A percentile compares a stretch with the other conserved stretches of the same genome.
These are phyloP conservation scores for Rhodotorula paludigena DNA, from an alignment of 768 basidiomycete species.

Conservation along the genomic window DNA sequence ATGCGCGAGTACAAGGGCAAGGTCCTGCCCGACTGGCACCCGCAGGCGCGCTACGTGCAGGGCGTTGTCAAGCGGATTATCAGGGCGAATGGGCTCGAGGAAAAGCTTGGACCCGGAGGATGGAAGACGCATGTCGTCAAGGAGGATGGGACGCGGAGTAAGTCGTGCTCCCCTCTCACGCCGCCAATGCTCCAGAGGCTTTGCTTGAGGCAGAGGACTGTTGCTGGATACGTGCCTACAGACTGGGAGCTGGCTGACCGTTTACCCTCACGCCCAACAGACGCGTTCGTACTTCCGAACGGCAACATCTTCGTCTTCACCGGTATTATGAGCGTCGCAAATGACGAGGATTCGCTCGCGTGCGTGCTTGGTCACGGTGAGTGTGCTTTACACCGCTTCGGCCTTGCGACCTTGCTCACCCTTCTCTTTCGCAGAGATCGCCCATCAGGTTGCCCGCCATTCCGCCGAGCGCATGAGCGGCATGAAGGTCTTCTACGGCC, in stretches of 20 bases:
- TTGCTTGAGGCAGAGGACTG: no score
- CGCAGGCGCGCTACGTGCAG: constrained; percentile 62
- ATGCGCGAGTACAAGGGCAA: constrained; percentile 55
- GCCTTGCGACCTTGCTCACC: constrained; percentile 42
- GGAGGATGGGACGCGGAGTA: constrained; percentile 29
- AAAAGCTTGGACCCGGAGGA: constrained; percentile 44
- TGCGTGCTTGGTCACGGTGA: constrained; percentile 78
- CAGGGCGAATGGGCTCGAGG: constrained; percentile 63
- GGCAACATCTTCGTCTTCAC: constrained; percentile 77
- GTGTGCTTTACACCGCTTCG: constrained; percentile 49
- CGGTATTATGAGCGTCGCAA: constrained; percentile 72
- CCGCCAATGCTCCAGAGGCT: fast-evolving
- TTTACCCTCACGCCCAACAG: not conserved
- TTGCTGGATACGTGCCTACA: no score
- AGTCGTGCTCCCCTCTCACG: not conserved
- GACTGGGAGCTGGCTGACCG: no score
- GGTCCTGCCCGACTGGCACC: constrained; percentile 65
- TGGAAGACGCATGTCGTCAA: constrained; percentile 31
- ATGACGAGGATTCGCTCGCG: constrained; percentile 74
- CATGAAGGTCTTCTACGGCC: constrained; percentile 42
- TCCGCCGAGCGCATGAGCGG: constrained; percentile 49
- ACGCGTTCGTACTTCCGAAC: constrained; percentile 50
- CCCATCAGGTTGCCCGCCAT: constrained; percentile 50
- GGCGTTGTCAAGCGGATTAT: constrained; percentile 66
- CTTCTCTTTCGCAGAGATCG: constrained; percentile 28